Percentiles rank a stretch among this genome's conserved stretches.
Conservation (phyloP, 202 grass and related monocot species). For the Zoysia matrella region DNA sequence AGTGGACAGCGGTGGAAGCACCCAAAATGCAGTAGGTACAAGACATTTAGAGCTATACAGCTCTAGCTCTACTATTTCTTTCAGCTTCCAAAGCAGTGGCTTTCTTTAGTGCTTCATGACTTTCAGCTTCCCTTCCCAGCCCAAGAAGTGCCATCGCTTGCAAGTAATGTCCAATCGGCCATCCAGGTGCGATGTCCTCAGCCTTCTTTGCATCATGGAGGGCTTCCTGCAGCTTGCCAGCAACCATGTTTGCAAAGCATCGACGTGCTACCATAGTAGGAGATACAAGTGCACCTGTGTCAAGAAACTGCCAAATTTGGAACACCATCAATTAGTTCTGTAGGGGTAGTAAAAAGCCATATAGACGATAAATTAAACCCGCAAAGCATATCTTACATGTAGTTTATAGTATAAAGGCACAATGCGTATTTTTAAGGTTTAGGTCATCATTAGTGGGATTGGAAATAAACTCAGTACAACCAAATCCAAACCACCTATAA, state of each 20-base stretch:
- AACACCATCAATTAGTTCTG: constrained; percentile 9
- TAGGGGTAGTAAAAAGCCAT: neutral
- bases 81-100: constrained; percentile 60
- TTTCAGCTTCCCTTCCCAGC: constrained; percentile 69
- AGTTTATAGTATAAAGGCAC: neutral
- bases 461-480: neutral
- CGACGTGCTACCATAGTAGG: constrained; percentile 66
- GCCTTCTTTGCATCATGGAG: constrained; percentile 68
- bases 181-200: constrained; percentile 58
- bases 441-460: neutral
- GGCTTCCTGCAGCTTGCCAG: constrained; percentile 62
- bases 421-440: neutral
- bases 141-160: constrained; percentile 67
- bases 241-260: constrained; percentile 59
- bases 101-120: constrained; percentile 56
- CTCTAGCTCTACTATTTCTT: constrained; percentile 57
- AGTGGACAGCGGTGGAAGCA: constrained; percentile 54
- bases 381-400: neutral
- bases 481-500: neutral
- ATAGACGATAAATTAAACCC: neutral
- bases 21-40: constrained; percentile 58
- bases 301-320: constrained; percentile 61
- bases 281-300: constrained; percentile 58
- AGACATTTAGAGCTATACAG: constrained; percentile 57
- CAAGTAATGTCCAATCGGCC: constrained; percentile 67